phyloP scores from a whole-genome alignment of 768 basidiomycete genomes.

The Auricularia sp. region DNA sequence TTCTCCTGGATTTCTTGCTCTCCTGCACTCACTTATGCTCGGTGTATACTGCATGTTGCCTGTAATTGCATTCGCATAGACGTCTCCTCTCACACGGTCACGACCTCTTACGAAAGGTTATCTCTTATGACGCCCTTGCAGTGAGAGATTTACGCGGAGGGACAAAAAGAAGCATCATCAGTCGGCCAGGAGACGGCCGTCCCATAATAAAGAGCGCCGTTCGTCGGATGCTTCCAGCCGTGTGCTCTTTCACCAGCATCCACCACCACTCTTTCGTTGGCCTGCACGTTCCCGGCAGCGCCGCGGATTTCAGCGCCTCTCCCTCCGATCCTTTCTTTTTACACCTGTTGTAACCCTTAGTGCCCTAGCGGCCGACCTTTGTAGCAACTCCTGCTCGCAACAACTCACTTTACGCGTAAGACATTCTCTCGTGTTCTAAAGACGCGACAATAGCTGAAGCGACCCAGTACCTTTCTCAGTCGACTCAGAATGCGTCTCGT shows the following conservation, averaged over 20 bases:
- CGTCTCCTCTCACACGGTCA: not conserved
- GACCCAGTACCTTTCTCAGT: not conserved
- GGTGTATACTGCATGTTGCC: not conserved
- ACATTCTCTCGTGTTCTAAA: not conserved
- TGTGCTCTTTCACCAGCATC: not conserved
- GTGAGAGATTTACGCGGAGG: too few species aligned
- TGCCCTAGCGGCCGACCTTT: not conserved
- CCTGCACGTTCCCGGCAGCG: slow-evolving; percentile 1
- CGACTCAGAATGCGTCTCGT: not conserved
- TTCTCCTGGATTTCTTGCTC: not conserved
- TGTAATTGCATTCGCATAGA: not conserved
- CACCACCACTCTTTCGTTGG: not conserved
- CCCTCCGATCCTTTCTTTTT: not conserved
- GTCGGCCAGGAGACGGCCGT: too few species aligned
- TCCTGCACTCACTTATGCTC: not conserved
- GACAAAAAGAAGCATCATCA: too few species aligned
- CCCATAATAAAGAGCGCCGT: not conserved
- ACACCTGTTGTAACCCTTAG: not conserved
- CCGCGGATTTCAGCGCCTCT: not conserved
- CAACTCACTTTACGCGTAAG: not conserved
- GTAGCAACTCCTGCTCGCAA: not conserved
- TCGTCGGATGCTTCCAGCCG: not conserved
- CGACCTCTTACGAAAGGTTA: too few species aligned
- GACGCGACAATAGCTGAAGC: not conserved
- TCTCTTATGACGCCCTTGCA: too few species aligned